Evolutionary conservation across 345 rosid genomes (phyloP).

Genomic region (Cardamine occulta): DNA sequence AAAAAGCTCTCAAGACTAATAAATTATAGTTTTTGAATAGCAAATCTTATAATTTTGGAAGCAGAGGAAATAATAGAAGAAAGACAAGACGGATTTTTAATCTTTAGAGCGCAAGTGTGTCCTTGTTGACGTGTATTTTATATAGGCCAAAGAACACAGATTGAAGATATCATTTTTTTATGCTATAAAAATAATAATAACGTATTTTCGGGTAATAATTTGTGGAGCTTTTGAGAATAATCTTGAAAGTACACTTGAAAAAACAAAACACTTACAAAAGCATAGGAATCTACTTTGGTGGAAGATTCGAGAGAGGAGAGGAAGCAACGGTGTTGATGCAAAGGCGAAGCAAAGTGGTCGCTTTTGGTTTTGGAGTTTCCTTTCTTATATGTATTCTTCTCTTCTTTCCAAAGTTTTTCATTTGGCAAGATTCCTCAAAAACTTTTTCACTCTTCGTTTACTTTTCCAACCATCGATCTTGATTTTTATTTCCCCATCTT

Average conservation of each 20-base stretch:
- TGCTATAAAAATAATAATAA: background rate
- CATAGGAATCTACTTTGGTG: conserved; percentile 4
- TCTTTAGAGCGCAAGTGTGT: background rate
- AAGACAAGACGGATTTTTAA: background rate
- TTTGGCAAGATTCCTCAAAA: conserved; percentile 1
- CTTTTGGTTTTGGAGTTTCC: conserved; percentile 3
- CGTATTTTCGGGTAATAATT: background rate
- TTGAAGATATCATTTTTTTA: background rate
- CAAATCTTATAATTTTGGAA: background rate
- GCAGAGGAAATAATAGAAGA: background rate
- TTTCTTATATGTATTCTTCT: background rate
- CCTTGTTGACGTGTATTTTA: conserved; percentile 32
- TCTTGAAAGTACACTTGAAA: conserved; percentile 14
- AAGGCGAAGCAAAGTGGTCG: background rate
- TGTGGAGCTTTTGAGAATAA: conserved; percentile 17
- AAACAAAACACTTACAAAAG: background rate
- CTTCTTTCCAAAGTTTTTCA: background rate
- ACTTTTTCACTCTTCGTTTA: conserved; percentile 11
- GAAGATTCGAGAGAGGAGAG: conserved; percentile 22
- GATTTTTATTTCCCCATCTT: too few species aligned
- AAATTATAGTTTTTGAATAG: background rate
- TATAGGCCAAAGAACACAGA: conserved; percentile 26
- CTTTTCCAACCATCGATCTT: background rate
- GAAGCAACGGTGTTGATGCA: conserved; percentile 10
- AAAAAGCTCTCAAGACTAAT: background rate